Percentiles rank a stretch among this genome's conserved stretches.
These are phyloP conservation scores for Taxillus chinensis DNA, from an alignment of 164 flowering plant species.

Conservation along the genomic window DNA sequence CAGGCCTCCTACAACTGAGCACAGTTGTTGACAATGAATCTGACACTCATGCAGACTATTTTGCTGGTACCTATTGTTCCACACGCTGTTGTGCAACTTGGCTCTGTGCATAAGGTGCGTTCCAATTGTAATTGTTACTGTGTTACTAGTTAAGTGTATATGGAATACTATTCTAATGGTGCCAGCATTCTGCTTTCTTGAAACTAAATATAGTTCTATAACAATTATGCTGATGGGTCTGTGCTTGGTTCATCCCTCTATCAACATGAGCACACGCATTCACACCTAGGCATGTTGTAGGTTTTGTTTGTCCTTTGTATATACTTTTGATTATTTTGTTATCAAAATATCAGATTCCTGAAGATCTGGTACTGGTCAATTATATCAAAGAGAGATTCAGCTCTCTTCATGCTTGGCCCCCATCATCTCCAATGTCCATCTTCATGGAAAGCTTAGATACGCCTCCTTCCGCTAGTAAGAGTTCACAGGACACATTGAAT, in stretches of 20 bases:
- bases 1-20: neutral
- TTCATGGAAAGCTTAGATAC: constrained; percentile 17
- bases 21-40: neutral
- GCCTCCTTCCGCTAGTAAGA: constrained; percentile 10
- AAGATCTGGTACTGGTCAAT: constrained; percentile 35
- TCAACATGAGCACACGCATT: too few relatives aligned
- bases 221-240: too few relatives aligned
- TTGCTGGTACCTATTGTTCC: constrained; percentile 71
- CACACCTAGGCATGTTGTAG: too few relatives aligned
- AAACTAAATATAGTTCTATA: too few relatives aligned
- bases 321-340: constrained; percentile 6
- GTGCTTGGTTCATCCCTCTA: too few relatives aligned
- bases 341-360: constrained; percentile 39
- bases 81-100: constrained; percentile 83
- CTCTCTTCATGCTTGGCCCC: constrained; percentile 17
- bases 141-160: too few relatives aligned
- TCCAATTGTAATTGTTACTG: neutral
- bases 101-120: constrained; percentile 65
- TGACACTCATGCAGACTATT: constrained; percentile 57
- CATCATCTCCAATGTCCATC: constrained; percentile 15
- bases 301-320: neutral
- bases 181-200: too few relatives aligned
- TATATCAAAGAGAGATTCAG: constrained; percentile 32
- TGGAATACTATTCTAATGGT: too few relatives aligned
- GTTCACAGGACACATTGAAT: constrained; percentile 4